phyloP scores from a whole-genome alignment of 2,329 filamentous ascomycete species.

The Aspergillus oerlinghausenensis region DNA sequence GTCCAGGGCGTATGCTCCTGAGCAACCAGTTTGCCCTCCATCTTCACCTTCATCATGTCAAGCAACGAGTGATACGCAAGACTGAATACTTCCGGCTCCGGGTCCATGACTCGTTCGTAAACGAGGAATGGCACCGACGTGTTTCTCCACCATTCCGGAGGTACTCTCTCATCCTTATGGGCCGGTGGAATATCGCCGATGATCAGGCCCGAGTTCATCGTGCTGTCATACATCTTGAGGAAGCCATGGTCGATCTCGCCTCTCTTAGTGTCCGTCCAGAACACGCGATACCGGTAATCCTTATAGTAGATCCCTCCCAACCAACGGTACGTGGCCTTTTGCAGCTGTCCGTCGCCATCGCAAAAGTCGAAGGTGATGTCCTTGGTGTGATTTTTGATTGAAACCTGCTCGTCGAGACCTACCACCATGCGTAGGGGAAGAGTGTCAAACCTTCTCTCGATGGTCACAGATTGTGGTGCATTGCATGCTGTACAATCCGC shows the following conservation, averaged over 20 bases:
- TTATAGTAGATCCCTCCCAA: constrained; percentile 34
- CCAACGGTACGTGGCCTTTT: constrained; percentile 31
- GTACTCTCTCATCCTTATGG: constrained; percentile 19
- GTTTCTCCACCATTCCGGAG: constrained; percentile 19
- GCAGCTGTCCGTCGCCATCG: constrained; percentile 9
- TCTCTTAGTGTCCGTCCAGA: constrained; percentile 27
- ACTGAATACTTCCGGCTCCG: constrained; percentile 14
- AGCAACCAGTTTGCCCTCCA: constrained; percentile 3
- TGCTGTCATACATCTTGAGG: constrained; percentile 30
- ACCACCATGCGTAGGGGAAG: constrained; percentile 31
- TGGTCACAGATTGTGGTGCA: neutral
- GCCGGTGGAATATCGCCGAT: constrained; percentile 19
- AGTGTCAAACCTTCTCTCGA: constrained; percentile 12
- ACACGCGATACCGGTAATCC: constrained; percentile 21
- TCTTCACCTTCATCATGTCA: constrained; percentile 7
- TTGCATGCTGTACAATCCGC: constrained; percentile 8
- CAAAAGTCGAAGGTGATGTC: constrained; percentile 22
- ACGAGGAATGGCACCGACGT: constrained; percentile 25
- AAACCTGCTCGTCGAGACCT: constrained; percentile 6
- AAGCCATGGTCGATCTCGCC: constrained; percentile 19
- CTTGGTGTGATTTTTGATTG: constrained; percentile 21
- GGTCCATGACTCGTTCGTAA: constrained; percentile 32
- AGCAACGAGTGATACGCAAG: constrained; percentile 10
- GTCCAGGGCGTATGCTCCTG: constrained; percentile 7
- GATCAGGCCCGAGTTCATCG: constrained; percentile 21